phyloP scores from a whole-genome alignment of 2,329 filamentous ascomycete genomes.

The Aspergillus fischeri region DNA sequence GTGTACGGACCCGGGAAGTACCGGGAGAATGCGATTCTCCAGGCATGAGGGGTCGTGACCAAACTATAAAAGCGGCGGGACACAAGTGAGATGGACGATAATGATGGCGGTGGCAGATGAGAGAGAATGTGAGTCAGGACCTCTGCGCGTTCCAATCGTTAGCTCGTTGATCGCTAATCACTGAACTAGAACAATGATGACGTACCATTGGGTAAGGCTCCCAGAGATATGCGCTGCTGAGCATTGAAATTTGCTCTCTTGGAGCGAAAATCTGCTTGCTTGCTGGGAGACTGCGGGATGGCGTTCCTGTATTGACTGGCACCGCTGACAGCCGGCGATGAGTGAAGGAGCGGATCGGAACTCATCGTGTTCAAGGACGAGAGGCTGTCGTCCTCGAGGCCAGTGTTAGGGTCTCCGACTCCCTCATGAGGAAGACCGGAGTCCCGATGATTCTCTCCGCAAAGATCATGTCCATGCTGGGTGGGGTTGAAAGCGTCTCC shows the following conservation, averaged over 20 bases:
- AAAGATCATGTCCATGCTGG: constrained; percentile 58
- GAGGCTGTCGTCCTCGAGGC: constrained; percentile 17
- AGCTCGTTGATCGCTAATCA: constrained; percentile 4
- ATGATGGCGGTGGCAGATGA: constrained; percentile 78
- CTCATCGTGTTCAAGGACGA: constrained; percentile 30
- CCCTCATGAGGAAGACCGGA: constrained; percentile 42
- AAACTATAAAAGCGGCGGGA: constrained; percentile 82
- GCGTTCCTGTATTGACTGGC: constrained; percentile 55
- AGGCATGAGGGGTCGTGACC: constrained; percentile 87
- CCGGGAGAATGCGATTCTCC: constrained; percentile 87
- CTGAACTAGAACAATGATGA: constrained; percentile 5
- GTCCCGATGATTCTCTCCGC: constrained; percentile 38
- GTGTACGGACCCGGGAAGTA: constrained; percentile 77
- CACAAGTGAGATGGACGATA: constrained; percentile 77
- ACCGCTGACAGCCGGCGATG: constrained; percentile 46
- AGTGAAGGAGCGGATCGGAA: constrained; percentile 20
- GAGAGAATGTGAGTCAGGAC: constrained; percentile 88
- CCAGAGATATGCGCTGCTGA: constrained; percentile 47
- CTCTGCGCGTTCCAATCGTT: constrained; percentile 53
- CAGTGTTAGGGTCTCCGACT: constrained; percentile 29
- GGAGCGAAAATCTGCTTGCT: constrained; percentile 46
- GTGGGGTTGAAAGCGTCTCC: constrained; percentile 33
- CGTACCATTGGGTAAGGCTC: constrained; percentile 75
- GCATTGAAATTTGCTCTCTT: constrained; percentile 47
- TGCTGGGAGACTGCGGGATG: constrained; percentile 31